These are phyloP conservation scores for Geranium incanum DNA, from an alignment of 441 rosid genomes.

Conservation along the genomic window DNA sequence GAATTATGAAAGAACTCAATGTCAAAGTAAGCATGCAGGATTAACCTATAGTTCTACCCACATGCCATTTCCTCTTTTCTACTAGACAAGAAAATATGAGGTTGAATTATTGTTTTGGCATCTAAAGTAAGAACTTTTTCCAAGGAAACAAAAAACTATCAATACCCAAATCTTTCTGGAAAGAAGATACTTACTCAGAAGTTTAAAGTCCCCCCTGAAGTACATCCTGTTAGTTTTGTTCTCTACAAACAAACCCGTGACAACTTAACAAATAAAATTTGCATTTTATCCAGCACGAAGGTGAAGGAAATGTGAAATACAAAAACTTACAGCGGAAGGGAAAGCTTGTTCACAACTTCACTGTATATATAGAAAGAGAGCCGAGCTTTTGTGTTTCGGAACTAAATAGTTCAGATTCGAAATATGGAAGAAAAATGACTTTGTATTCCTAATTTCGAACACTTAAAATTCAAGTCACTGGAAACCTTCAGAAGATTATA, in stretches of 20 bases:
- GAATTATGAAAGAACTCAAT: too few relatives aligned
- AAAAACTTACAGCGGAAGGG: neutral
- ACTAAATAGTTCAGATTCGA: too few relatives aligned
- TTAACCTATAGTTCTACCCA: too few relatives aligned
- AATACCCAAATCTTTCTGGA: neutral
- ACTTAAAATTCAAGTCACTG: neutral
- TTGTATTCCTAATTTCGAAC: neutral
- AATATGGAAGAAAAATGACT: too few relatives aligned
- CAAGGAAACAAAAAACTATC: neutral
- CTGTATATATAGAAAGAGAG: neutral
- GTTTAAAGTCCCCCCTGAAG: neutral
- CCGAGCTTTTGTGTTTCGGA: too few relatives aligned
- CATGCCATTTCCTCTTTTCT: too few relatives aligned
- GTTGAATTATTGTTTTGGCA: too few relatives aligned
- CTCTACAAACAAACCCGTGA: neutral
- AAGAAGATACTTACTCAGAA: slow-evolving; percentile 1
- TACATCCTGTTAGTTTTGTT: neutral
- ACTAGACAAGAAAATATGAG: too few relatives aligned
- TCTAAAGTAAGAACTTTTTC: too few relatives aligned
- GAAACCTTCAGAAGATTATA: neutral
- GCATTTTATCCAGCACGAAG: neutral
- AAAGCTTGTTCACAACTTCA: neutral
- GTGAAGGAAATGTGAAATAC: neutral
- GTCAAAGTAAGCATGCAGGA: too few relatives aligned
- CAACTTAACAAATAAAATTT: too few relatives aligned